Evolutionary conservation across 257 asterid genomes (phyloP).

Genomic region (Solanum microdontum): DNA sequence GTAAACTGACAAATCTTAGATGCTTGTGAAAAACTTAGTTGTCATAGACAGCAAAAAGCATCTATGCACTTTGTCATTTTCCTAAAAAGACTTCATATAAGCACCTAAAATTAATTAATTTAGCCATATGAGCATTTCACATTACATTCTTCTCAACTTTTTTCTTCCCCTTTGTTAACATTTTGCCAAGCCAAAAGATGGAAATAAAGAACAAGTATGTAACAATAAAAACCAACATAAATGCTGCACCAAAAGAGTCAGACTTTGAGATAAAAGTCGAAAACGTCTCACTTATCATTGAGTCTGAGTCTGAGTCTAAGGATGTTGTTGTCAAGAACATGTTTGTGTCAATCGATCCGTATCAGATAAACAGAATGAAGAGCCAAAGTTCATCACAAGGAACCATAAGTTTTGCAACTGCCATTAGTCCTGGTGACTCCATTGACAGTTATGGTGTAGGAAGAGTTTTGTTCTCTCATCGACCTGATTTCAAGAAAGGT

Average conservation of each 20-base stretch:
- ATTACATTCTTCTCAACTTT: not conserved
- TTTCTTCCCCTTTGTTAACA: not conserved
- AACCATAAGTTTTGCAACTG: constrained; percentile 18
- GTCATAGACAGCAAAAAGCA: not conserved
- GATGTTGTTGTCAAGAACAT: constrained; percentile 38
- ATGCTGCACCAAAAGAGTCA: constrained; percentile 22
- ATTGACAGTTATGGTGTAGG: constrained; percentile 63
- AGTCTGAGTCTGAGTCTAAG: constrained; percentile 6
- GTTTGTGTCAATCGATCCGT: constrained; percentile 58
- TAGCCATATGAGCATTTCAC: not conserved
- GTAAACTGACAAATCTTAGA: not conserved
- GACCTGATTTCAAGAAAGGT: constrained; percentile 29
- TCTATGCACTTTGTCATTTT: not conserved
- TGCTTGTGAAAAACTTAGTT: not conserved
- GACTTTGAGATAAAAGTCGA: constrained; percentile 23
- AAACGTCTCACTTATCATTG: not conserved
- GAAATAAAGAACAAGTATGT: constrained; percentile 12
- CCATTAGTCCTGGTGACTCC: constrained; percentile 36
- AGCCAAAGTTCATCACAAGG: constrained; percentile 31
- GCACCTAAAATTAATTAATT: not conserved
- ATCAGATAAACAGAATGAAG: constrained; percentile 62
- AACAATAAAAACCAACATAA: constrained; percentile 10
- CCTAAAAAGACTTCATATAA: not conserved
- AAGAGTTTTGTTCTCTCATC: constrained; percentile 46
- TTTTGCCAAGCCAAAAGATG: not conserved